phyloP scores from a whole-genome alignment of 495 filamentous ascomycete species.

The Hypoxylon subgilvum region DNA sequence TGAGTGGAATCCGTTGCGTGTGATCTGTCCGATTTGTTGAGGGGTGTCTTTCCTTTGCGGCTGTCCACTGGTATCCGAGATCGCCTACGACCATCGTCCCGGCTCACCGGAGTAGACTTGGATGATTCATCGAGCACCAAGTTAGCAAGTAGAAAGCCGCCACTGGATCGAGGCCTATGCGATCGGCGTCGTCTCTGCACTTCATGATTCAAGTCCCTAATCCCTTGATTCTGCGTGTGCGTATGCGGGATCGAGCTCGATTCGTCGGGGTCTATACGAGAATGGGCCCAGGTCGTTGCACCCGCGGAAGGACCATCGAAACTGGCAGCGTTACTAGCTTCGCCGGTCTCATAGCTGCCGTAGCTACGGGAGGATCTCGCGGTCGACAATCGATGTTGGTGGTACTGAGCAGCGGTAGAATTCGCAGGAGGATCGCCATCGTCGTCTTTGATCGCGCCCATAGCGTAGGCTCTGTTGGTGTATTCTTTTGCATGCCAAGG shows the following conservation, averaged over 20 bases:
- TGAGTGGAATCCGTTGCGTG: not conserved
- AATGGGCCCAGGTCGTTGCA: slow-evolving; percentile 20
- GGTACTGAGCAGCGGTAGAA: slow-evolving; percentile 2
- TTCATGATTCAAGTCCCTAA: slow-evolving; percentile 35
- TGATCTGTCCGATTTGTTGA: slow-evolving; percentile 17
- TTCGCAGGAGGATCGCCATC: slow-evolving; percentile 15
- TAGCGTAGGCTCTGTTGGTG: slow-evolving; percentile 17
- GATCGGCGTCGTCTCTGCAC: slow-evolving; percentile 34
- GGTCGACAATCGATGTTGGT: slow-evolving; percentile 27
- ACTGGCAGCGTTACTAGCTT: slow-evolving; percentile 34
- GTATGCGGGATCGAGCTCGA: slow-evolving; percentile 27
- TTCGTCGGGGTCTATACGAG: slow-evolving; percentile 33
- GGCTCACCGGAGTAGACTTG: slow-evolving; percentile 14
- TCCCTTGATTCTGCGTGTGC: slow-evolving; percentile 22
- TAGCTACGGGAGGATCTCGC: slow-evolving; percentile 38
- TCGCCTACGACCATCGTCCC: slow-evolving; percentile 33
- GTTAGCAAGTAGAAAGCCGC: slow-evolving; percentile 55
- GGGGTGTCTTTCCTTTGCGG: slow-evolving; percentile 33
- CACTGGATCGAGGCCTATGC: slow-evolving; percentile 51
- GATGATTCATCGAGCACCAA: slow-evolving; percentile 32
- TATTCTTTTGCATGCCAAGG: slow-evolving; percentile 18
- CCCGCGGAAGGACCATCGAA: slow-evolving; percentile 21
- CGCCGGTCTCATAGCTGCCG: slow-evolving; percentile 42
- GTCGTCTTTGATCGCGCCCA: slow-evolving; percentile 33
- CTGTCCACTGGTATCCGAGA: slow-evolving; percentile 40